A percentile compares a stretch with the other conserved stretches of the same genome.
These are phyloP conservation scores for Chaetomium cochliodes DNA, from an alignment of 495 filamentous ascomycete species.

Conservation along the genomic window DNA sequence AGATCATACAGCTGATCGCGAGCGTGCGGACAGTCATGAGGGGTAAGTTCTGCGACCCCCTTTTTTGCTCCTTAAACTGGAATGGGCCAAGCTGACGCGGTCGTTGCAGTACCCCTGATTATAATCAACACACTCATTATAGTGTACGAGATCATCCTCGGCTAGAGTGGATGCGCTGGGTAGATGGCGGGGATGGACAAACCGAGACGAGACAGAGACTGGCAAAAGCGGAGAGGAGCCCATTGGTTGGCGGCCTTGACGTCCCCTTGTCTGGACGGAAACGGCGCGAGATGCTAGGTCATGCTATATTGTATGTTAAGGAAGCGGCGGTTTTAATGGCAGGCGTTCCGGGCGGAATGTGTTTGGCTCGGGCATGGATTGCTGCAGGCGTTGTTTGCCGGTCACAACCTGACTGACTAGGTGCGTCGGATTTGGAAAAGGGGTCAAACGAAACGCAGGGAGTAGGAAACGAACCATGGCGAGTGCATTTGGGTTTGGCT, in stretches of 20 bases:
- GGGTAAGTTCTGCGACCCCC: constrained; percentile 58
- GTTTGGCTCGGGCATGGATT: neutral
- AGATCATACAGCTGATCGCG: constrained; percentile 83
- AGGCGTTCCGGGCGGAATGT: constrained; percentile 4
- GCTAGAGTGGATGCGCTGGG: constrained; percentile 49
- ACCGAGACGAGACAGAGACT: neutral
- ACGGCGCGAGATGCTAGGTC: neutral
- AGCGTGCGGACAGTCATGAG: constrained; percentile 92
- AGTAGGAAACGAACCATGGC: neutral
- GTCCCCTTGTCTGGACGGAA: neutral
- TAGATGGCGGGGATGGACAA: neutral
- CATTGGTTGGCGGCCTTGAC: neutral
- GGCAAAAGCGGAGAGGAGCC: neutral
- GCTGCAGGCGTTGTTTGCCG: neutral
- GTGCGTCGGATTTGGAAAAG: neutral
- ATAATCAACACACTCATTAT: constrained; percentile 88
- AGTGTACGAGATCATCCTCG: constrained; percentile 82
- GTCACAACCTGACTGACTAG: neutral
- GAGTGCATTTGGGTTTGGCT: neutral
- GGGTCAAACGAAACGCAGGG: neutral
- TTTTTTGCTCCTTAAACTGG: neutral
- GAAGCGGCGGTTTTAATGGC: neutral
- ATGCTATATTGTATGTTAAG: neutral
- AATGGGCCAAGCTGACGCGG: neutral
- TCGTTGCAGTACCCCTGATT: constrained; percentile 81